Conservation (phyloP, 495 filamentous ascomycete species). For the Tuber indicum region DNA sequence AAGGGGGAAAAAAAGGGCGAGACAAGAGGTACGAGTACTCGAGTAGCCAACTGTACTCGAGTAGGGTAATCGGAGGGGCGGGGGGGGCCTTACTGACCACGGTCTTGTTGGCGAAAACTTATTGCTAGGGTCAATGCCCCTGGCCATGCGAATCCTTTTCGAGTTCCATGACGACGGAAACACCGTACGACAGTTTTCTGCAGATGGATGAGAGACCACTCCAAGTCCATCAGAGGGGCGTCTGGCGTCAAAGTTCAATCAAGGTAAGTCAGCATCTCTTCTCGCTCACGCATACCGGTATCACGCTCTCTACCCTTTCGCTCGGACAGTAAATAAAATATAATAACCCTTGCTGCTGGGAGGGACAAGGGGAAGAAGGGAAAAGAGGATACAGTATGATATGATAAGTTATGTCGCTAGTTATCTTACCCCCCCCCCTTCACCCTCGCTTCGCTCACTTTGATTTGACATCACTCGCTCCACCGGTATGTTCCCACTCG, state of each 20-base stretch:
- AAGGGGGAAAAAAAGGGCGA: background rate
- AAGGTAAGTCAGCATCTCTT: slow-evolving; percentile 15
- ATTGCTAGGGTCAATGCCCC: slow-evolving; percentile 33
- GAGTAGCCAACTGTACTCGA: slow-evolving; percentile 2
- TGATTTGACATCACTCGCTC: background rate
- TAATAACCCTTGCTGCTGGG: slow-evolving; percentile 28
- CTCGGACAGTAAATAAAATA: slow-evolving; percentile 20
- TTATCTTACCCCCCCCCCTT: slow-evolving; percentile 14
- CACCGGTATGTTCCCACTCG: background rate
- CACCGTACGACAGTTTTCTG: slow-evolving; percentile 28
- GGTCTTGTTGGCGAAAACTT: slow-evolving; percentile 31
- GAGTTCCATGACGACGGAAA: slow-evolving; percentile 36
- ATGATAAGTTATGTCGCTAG: slow-evolving; percentile 27
- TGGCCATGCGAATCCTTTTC: slow-evolving; percentile 25
- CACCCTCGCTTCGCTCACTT: slow-evolving; percentile 17
- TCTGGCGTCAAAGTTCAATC: slow-evolving; percentile 35
- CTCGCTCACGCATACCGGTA: slow-evolving; percentile 9
- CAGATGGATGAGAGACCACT: slow-evolving; percentile 5
- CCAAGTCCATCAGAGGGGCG: background rate
- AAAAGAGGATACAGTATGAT: slow-evolving; percentile 16
- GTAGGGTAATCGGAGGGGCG: slow-evolving; percentile 26
- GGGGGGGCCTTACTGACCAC: slow-evolving; percentile 33
- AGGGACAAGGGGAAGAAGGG: slow-evolving; percentile 23
- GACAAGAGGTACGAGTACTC: slow-evolving; percentile 3
- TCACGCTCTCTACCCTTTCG: slow-evolving; percentile 13